Evolutionary conservation across 495 filamentous ascomycete species (phyloP).

Genomic region (Penicillium cinerascens): DNA sequence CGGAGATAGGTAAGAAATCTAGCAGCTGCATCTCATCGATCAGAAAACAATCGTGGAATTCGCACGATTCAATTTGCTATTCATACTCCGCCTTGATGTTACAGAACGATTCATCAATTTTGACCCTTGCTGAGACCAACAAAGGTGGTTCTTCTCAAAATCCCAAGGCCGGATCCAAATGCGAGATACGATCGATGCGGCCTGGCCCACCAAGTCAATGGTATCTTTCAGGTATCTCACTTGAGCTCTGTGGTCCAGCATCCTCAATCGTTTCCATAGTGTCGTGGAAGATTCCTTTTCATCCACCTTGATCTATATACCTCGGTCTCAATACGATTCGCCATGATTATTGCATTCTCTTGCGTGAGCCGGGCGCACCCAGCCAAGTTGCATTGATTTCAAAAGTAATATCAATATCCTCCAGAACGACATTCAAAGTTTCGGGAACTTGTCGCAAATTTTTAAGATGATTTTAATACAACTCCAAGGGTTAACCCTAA

Average conservation of each 20-base stretch:
- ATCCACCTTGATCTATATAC: neutral
- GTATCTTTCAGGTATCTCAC: no score
- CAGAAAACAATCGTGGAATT: conserved; percentile 94
- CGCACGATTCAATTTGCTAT: conserved; percentile 68
- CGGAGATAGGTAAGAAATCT: conserved; percentile 74
- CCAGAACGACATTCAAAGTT: no score
- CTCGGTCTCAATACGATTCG: neutral
- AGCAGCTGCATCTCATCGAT: conserved; percentile 86
- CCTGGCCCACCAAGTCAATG: neutral
- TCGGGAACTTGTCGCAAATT: no score
- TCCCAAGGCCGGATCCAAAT: neutral
- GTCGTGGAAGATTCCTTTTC: neutral
- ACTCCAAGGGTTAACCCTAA: no score
- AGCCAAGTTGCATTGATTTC: no score
- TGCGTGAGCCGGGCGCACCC: no score
- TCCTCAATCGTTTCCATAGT: neutral
- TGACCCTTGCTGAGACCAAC: neutral
- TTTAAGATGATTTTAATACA: no score
- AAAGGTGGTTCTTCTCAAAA: neutral
- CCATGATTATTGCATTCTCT: neutral
- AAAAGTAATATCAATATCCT: no score
- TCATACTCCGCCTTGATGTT: neutral
- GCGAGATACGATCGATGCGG: neutral
- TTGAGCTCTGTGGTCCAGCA: neutral
- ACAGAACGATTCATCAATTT: neutral